Evolutionary conservation across 305 asterid genomes (phyloP), one percentile per base, ranked within the genome.

Genomic region (Solanum hybrid): DNA sequence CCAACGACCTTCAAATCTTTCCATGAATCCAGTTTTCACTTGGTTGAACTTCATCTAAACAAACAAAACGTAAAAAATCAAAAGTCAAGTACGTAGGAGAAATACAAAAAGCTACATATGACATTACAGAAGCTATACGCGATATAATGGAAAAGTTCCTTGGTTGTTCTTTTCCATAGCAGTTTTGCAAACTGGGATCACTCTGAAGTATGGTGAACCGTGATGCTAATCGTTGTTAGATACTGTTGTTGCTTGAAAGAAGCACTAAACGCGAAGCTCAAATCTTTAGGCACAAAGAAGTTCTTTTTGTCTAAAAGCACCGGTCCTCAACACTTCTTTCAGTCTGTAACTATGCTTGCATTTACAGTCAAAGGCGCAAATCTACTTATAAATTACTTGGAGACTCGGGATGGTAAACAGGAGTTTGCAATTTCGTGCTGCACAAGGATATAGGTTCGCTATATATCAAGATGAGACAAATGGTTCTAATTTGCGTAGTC

Each of bases 21-120:
- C 91, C 99, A 97, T 97, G 95, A 97, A 97, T 88, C 99, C 99
- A 6, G 96, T 93, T 91, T 96, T 95, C 75, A 94, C 90, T 94
- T 96, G 99, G 89, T 93, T 96, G 95, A 96, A 97, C 84, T 94
- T 94, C 99, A 96, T 95, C 99, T 97, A 56, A 89, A 88, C 79
- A 82, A 29, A 46, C 85, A 79, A 31, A 71, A 29, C 31, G 31
- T 29, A 73, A 34, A 51, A 80, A 60, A 60, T 77, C 26, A 89
- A 13, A 42, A 51, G 40, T 46, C 69, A 56, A 81, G n/a, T 32
- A 37, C 3, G 85, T 79, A 38, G 27, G 87, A 82, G 88, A 76
- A 12, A 32, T 29, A 36, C 16, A 31, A 42, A 9, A 87, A 86
- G 37, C 32, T 72, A 37, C 31, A 29, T 29, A 29, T 29, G 31